A percentile compares a stretch with the other conserved stretches of the same genome.
These are phyloP conservation scores for Millerozyma acaciae DNA, from an alignment of 805 yeast genomes.

Conservation along the genomic window DNA sequence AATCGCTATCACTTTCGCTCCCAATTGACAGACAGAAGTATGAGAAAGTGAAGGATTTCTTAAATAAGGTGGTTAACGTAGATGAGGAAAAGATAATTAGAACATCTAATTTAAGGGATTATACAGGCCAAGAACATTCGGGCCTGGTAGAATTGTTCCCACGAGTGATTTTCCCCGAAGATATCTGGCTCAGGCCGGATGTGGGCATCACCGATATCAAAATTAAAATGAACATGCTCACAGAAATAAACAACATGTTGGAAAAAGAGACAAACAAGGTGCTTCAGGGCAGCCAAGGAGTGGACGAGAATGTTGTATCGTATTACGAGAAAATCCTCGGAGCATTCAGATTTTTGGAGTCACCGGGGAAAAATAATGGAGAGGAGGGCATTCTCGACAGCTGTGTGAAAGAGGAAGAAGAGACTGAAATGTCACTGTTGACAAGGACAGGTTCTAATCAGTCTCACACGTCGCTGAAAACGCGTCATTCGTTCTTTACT, in stretches of 20 bases:
- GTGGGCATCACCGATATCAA: slow-evolving; percentile 27
- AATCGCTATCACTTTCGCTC: slow-evolving; percentile 22
- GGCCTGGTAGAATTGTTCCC: slow-evolving; percentile 25
- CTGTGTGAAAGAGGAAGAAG: slow-evolving; percentile 6
- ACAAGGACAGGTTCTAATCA: slow-evolving; percentile 1
- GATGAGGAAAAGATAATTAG: too few species aligned
- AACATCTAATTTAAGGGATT: too few species aligned
- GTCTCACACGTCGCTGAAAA: slow-evolving; percentile 1
- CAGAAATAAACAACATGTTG: slow-evolving; percentile 30
- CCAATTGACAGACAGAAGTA: slow-evolving; percentile 25
- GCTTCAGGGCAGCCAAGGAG: not conserved
- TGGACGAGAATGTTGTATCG: slow-evolving; percentile 23
- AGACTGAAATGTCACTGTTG: slow-evolving; percentile 2
- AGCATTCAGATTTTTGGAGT: slow-evolving; percentile 31
- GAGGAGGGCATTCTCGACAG: not conserved
- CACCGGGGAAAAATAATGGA: slow-evolving; percentile 9
- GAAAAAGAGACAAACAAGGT: slow-evolving; percentile 14
- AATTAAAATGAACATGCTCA: slow-evolving; percentile 28
- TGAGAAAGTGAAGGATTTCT: slow-evolving; percentile 22
- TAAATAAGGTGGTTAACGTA: slow-evolving; percentile 22
- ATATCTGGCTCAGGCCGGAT: slow-evolving; percentile 34
- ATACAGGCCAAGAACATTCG: not conserved
- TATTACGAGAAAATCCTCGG: slow-evolving; percentile 29
- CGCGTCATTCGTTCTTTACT: not conserved
- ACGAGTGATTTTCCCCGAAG: slow-evolving; percentile 30